Percentiles rank a stretch among this genome's conserved stretches.
These are phyloP conservation scores for Malassezia furfur DNA, from an alignment of 1,284 basidiomycete genomes.

Conservation along the genomic window DNA sequence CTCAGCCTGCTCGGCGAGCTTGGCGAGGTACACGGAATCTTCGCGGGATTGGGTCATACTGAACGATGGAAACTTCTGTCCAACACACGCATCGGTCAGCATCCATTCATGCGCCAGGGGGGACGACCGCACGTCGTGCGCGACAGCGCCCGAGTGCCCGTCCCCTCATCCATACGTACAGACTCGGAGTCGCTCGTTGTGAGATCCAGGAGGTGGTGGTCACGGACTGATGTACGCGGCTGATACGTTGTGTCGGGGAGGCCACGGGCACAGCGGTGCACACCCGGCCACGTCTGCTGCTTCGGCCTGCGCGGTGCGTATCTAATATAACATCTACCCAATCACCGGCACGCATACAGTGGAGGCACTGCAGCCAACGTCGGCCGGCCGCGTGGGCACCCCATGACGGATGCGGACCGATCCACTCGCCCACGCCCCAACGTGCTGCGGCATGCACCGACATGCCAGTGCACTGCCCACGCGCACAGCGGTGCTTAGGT, in stretches of 20 bases:
- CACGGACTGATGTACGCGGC: neutral
- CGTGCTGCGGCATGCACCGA: neutral
- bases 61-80: neutral
- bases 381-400: neutral
- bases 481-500: neutral
- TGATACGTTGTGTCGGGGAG: constrained; percentile 1
- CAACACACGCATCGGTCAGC: neutral
- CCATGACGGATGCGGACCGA: neutral
- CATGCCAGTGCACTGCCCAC: neutral
- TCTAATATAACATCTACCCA: neutral
- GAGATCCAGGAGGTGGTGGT: constrained; percentile 6
- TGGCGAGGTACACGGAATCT: constrained; percentile 49
- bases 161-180: neutral
- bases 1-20: constrained; percentile 49
- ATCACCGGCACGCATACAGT: neutral
- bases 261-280: neutral
- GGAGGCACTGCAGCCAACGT: too few relatives aligned
- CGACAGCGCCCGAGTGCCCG: neutral
- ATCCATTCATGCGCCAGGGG: neutral
- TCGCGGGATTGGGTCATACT: constrained; percentile 45
- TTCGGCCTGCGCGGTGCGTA: neutral
- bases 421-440: neutral
- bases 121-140: neutral
- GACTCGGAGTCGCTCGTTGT: neutral
- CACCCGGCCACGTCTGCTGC: constrained; percentile 1